Evolutionary conservation across 202 grass and related monocot genomes (phyloP).

Genomic region (Cymbopogon flexuosus): DNA sequence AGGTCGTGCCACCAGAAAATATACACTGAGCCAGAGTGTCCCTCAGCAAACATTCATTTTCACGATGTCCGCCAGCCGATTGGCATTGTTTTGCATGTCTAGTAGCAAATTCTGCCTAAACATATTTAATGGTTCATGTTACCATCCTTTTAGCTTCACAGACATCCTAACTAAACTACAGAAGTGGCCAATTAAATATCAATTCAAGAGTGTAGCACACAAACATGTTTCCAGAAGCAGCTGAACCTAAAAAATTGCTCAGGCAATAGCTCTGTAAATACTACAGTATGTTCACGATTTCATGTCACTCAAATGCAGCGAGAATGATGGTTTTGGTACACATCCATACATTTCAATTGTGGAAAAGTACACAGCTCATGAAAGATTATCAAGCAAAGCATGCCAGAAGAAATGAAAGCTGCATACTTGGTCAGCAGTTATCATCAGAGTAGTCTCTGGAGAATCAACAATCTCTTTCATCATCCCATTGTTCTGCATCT

Average conservation of each 20-base stretch:
- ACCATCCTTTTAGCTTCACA: not conserved
- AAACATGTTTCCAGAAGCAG: constrained; percentile 14
- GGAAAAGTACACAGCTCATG: not conserved
- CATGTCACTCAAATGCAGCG: not conserved
- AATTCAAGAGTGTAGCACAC: not conserved
- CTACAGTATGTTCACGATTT: not conserved
- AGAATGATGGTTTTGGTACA: not conserved
- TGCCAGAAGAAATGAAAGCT: not conserved
- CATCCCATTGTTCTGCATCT: constrained; percentile 57
- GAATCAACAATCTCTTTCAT: constrained; percentile 49
- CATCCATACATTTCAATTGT: not conserved
- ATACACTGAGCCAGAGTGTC: not conserved
- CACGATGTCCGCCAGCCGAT: not conserved
- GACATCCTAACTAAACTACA: not conserved
- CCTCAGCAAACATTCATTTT: not conserved
- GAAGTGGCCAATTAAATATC: constrained; percentile 14
- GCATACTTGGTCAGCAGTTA: constrained; percentile 86
- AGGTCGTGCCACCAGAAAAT: not conserved
- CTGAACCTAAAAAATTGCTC: not conserved
- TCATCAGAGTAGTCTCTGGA: constrained; percentile 59
- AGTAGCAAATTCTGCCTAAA: constrained; percentile 8
- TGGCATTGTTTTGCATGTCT: not conserved
- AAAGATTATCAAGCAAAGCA: constrained; percentile 9
- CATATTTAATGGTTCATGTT: not conserved
- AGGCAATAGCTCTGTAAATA: constrained; percentile 2